A percentile compares a stretch with the other conserved stretches of the same genome.
phyloP scores from a whole-genome alignment of 148 eudicot genomes.

The Chenopodium quinoa region DNA sequence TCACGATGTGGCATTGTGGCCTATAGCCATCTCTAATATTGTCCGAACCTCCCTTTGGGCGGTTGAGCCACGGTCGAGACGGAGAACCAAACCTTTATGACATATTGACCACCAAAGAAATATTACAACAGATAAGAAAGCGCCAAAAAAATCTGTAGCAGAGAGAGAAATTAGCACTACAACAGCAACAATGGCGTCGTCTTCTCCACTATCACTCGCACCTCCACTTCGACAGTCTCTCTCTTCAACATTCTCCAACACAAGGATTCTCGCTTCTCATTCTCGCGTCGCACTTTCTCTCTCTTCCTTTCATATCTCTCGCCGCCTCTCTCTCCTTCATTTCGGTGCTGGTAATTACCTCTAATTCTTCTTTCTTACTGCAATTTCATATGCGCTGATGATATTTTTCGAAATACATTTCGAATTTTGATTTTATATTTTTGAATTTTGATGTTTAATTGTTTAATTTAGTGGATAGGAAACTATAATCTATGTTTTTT shows the following conservation, averaged over 20 bases:
- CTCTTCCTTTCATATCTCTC: conserved; percentile 38
- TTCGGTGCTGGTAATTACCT: conserved; percentile 40
- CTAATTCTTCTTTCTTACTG: neutral
- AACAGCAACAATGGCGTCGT: conserved; percentile 26
- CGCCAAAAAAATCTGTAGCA: conserved; percentile 19
- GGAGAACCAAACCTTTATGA: neutral
- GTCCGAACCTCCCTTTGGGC: neutral
- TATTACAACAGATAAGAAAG: neutral
- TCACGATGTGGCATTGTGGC: too few species aligned
- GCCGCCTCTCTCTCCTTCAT: conserved; percentile 52
- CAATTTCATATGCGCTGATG: neutral
- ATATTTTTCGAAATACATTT: neutral
- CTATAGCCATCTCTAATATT: too few species aligned
- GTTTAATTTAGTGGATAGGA: too few species aligned
- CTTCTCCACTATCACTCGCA: neutral
- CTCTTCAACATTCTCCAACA: neutral
- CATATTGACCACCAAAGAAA: too few species aligned
- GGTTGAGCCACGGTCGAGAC: neutral
- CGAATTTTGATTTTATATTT: too few species aligned
- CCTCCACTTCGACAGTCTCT: neutral
- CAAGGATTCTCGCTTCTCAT: neutral
- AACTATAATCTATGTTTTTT: too few species aligned
- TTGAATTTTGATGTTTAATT: too few species aligned
- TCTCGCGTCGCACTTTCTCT: conserved; percentile 20
- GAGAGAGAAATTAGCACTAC: neutral